These are phyloP conservation scores for Talaromyces sp. DNA, from an alignment of 2,329 filamentous ascomycete genomes.

Conservation along the genomic window DNA sequence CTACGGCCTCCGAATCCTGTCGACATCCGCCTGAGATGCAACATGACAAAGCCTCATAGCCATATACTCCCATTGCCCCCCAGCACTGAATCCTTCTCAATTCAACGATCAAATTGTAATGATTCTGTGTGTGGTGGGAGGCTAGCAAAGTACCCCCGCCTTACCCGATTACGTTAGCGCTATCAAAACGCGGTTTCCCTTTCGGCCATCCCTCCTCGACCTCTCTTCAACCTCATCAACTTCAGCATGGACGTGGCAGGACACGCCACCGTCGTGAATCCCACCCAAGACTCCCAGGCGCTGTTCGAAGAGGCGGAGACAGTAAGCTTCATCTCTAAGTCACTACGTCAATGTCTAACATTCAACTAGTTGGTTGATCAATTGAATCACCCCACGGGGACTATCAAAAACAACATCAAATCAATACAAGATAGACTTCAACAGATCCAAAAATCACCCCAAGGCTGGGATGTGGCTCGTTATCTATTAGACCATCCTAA, in stretches of 20 bases:
- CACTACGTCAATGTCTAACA: neutral
- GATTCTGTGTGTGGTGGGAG: neutral
- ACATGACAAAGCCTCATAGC: neutral
- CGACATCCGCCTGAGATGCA: neutral
- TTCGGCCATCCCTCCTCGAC: neutral
- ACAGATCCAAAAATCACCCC: slow-evolving; percentile 69
- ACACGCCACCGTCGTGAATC: slow-evolving; percentile 26
- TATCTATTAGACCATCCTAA: slow-evolving; percentile 66
- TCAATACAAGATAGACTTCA: slow-evolving; percentile 72
- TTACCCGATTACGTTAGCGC: slow-evolving; percentile 21
- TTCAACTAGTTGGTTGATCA: slow-evolving; percentile 37
- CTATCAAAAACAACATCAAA: slow-evolving; percentile 41
- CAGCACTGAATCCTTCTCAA: neutral
- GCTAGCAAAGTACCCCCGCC: slow-evolving; percentile 7
- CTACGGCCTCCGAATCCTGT: neutral
- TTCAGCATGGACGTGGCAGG: slow-evolving; percentile 26
- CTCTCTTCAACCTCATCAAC: neutral
- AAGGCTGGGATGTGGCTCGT: slow-evolving; percentile 84
- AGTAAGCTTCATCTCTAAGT: slow-evolving; percentile 21
- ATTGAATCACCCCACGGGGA: slow-evolving; percentile 45
- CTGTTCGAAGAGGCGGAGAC: slow-evolving; percentile 31
- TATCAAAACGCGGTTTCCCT: slow-evolving; percentile 15
- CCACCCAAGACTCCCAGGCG: slow-evolving; percentile 25
- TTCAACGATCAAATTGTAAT: neutral
- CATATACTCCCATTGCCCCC: neutral